phyloP scores from a whole-genome alignment of 768 basidiomycete species.

The Boletus rubroflammeus region DNA sequence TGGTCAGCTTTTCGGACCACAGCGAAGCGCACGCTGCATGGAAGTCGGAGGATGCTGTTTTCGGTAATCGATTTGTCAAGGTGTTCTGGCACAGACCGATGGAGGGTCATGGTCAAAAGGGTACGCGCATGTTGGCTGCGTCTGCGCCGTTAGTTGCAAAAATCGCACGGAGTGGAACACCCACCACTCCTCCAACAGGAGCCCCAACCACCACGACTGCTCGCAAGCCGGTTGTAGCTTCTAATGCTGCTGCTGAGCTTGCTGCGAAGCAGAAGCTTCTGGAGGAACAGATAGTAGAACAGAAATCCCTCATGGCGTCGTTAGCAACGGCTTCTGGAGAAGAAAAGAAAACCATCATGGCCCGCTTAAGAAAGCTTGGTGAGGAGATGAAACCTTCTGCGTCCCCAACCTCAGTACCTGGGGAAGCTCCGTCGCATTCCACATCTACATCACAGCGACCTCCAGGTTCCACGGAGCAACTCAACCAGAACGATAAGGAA shows the following conservation, averaged over 20 bases:
- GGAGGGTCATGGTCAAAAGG: slow-evolving; percentile 83
- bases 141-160: slow-evolving; percentile 75
- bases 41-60: slow-evolving; percentile 93
- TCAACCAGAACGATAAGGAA: slow-evolving; percentile 52
- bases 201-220: slow-evolving; percentile 23
- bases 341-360: slow-evolving; percentile 80
- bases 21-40: slow-evolving; percentile 84
- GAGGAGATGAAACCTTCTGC: slow-evolving; percentile 66
- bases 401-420: slow-evolving; percentile 26
- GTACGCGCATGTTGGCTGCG: slow-evolving; percentile 74
- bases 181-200: slow-evolving; percentile 36
- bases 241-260: slow-evolving; percentile 45
- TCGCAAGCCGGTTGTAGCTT: slow-evolving; percentile 37
- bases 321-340: slow-evolving; percentile 58
- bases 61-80: slow-evolving; percentile 92
- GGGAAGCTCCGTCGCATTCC: slow-evolving; percentile 29
- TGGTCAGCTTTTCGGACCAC: slow-evolving; percentile 84
- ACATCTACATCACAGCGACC: slow-evolving; percentile 22
- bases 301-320: slow-evolving; percentile 78
- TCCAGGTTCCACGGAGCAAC: slow-evolving; percentile 26
- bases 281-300: slow-evolving; percentile 83
- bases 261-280: slow-evolving; percentile 73
- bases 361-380: slow-evolving; percentile 66
- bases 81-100: slow-evolving; percentile 93
- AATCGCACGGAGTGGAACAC: slow-evolving; percentile 50